Evolutionary conservation across 78 protist species (phyloP).

Genomic region (Mastigamoeba balamuthi): DNA sequence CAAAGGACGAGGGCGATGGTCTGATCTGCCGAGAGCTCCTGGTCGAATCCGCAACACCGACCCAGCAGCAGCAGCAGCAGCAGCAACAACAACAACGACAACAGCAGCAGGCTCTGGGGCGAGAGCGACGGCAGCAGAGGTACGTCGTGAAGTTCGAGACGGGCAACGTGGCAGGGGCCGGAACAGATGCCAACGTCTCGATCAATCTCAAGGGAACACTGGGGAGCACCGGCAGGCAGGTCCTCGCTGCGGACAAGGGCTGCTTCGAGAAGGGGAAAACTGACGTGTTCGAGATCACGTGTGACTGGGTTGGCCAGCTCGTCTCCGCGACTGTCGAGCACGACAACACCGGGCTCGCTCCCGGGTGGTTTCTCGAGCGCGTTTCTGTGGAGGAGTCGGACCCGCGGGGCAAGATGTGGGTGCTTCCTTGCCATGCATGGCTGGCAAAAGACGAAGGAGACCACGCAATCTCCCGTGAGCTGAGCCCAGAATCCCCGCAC

Average conservation of each 20-base stretch:
- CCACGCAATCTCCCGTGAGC: background rate
- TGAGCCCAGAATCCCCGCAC: too few relatives aligned
- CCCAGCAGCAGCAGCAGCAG: too few relatives aligned
- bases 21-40: background rate
- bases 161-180: background rate
- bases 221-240: background rate
- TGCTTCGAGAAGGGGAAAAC: background rate
- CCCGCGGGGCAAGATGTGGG: background rate
- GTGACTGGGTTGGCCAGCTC: background rate
- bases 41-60: background rate
- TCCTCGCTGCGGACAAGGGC: background rate
- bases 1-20: background rate
- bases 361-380: slow-evolving; percentile 11
- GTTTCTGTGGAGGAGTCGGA: background rate
- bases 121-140: background rate
- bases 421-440: background rate
- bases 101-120: background rate
- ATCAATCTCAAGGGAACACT: background rate
- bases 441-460: background rate
- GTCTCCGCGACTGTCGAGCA: background rate
- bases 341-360: background rate
- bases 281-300: background rate
- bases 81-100: background rate
- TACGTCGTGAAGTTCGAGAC: background rate
- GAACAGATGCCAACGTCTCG: background rate